Base-by-base conservation (phyloP, 73 alveolate genomes). In the Symbiodinium pilosum region DNA sequence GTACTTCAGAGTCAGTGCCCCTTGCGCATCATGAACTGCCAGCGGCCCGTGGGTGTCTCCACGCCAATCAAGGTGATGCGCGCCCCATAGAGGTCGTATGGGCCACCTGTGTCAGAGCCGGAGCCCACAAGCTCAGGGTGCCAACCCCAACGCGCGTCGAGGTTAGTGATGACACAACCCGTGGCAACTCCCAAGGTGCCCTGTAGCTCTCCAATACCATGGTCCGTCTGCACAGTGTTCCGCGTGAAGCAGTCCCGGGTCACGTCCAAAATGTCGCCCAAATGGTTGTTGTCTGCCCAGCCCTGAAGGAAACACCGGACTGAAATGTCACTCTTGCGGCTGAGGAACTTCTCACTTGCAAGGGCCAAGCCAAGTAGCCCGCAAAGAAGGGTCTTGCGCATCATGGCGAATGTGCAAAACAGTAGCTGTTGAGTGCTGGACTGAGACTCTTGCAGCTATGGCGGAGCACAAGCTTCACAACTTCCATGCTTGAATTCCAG, bases 11-110 rank as follows among this genome's bases (percentile, higher is more conserved):
- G n/a, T n/a, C n/a, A n/a, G 84, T 38, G 68, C 16, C 47, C 43
- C 94, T 59, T 87, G 26, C 71, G 75, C 69, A 87, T 41, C 43
- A 56, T 59, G 85, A 87, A 87, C 64, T 87, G 94, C 94, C 94
- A 87, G 32, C 34, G 42, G 36, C 94, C 87, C 28, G 87, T 39
- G 36, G 86, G 86, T 32, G 95, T 64, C 51, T 59, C 86, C 5
- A 88, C 87, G 16, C 51, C 95, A 28, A 64, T 64, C 47, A 88
- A n/a, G 36, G 87, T 68, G 32, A 59, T 36, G 28, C 77, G 77
- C 18, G n/a, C 6, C 36, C 86, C 95, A 43, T 40, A 88, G 87
- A 28, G 54, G 47, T 59, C 86, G 36, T 59, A 59, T 1, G 87
- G 86, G 16, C 94, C 95, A n/a, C 86, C 95, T 8, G 77, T 59